Evolutionary conservation across 345 rosid species (phyloP).

Genomic region (Cochlearia excelsa): DNA sequence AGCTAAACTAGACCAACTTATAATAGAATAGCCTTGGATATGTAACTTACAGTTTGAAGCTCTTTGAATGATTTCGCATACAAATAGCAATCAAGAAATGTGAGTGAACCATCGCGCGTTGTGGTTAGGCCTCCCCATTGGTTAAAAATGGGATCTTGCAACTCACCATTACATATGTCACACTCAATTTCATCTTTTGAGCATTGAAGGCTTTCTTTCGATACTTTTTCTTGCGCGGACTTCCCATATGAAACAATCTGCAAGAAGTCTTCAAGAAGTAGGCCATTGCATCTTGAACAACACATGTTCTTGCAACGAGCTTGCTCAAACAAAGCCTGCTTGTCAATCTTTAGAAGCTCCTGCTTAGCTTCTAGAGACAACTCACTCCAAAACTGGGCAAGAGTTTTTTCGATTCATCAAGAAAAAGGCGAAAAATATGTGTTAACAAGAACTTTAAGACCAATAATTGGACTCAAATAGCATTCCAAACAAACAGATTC

Average conservation of each 20-base stretch:
- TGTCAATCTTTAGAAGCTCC: conserved; percentile 75
- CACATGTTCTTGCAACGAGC: conserved; percentile 89
- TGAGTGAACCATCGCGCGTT: conserved; percentile 72
- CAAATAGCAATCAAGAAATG: conserved; percentile 77
- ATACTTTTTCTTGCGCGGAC: conserved; percentile 63
- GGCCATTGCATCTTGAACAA: conserved; percentile 90
- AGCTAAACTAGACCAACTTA: conserved; percentile 19
- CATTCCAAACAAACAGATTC: neutral
- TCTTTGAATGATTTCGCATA: conserved; percentile 64
- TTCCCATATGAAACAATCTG: conserved; percentile 79
- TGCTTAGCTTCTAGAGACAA: conserved; percentile 54
- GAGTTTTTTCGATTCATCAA: neutral
- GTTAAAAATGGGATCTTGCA: conserved; percentile 75
- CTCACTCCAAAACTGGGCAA: conserved; percentile 81
- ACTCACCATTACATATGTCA: conserved; percentile 53
- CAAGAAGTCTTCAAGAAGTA: conserved; percentile 77
- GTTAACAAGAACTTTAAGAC: neutral
- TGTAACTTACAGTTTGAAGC: conserved; percentile 67
- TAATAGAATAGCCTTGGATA: neutral
- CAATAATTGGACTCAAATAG: neutral
- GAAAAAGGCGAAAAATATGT: neutral
- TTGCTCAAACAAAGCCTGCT: conserved; percentile 84
- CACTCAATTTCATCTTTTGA: conserved; percentile 41
- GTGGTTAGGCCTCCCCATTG: conserved; percentile 95
- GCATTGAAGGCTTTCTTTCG: conserved; percentile 40